Percentiles rank a stretch among this genome's conserved stretches.
These are phyloP conservation scores for Emericellopsis cladophorae DNA, from an alignment of 2,329 filamentous ascomycete species.

Conservation along the genomic window DNA sequence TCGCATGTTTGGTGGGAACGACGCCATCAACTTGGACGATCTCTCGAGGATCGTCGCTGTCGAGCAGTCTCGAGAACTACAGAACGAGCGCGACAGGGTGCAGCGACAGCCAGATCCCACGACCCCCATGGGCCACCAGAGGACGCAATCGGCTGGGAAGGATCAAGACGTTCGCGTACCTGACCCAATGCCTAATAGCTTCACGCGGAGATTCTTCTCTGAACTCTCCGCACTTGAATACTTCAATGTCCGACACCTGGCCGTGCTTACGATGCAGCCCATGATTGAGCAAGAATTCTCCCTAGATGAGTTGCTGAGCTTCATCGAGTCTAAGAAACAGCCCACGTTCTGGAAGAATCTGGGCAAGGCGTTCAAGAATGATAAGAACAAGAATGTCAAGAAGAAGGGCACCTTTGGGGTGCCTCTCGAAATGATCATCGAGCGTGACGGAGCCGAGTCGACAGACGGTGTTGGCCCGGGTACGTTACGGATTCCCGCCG, in stretches of 20 bases:
- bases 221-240: slow-evolving; percentile 92
- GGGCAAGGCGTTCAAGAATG: slow-evolving; percentile 88
- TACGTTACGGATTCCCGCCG: slow-evolving; percentile 77
- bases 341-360: slow-evolving; percentile 98
- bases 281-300: slow-evolving; percentile 81
- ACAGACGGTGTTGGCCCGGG: slow-evolving; percentile 92
- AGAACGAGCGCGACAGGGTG: slow-evolving; percentile 45
- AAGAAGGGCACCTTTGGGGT: slow-evolving; percentile 94
- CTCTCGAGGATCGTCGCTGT: slow-evolving; percentile 93
- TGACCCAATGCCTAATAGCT: slow-evolving; percentile 36
- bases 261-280: slow-evolving; percentile 89
- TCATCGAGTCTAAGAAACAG: slow-evolving; percentile 83
- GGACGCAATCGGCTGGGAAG: slow-evolving; percentile 42
- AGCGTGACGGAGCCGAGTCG: slow-evolving; percentile 92
- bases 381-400: slow-evolving; percentile 63
- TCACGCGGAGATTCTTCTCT: slow-evolving; percentile 78
- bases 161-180: slow-evolving; percentile 36
- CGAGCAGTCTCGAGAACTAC: slow-evolving; percentile 87
- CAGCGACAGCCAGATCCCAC: not conserved
- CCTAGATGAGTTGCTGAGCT: slow-evolving; percentile 80
- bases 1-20: slow-evolving; percentile 78
- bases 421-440: slow-evolving; percentile 74
- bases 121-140: slow-evolving; percentile 43
- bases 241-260: slow-evolving; percentile 91
- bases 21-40: slow-evolving; percentile 87